Evolutionary conservation across 257 asterid genomes (phyloP).

Genomic region (Sherardia arvensis): DNA sequence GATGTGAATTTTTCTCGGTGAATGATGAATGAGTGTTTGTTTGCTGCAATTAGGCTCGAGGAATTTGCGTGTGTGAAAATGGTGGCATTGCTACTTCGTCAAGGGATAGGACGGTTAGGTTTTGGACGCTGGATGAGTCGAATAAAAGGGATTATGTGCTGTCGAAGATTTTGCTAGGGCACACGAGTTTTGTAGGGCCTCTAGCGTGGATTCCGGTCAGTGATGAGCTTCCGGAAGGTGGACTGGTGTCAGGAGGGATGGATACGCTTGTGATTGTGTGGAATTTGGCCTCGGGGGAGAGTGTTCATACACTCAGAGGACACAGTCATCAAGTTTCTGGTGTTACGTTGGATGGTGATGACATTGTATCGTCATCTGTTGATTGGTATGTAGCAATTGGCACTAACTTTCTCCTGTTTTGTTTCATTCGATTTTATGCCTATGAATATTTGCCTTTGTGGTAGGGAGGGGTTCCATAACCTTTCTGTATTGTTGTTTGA

Average conservation of each 20-base stretch:
- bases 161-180: slow-evolving; percentile 79
- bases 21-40: not conserved
- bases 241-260: slow-evolving; percentile 92
- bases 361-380: slow-evolving; percentile 67
- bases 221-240: slow-evolving; percentile 83
- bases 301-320: slow-evolving; percentile 55
- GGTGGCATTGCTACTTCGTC: slow-evolving; percentile 93
- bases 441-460: not conserved
- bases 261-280: slow-evolving; percentile 78
- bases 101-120: slow-evolving; percentile 75
- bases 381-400: slow-evolving; percentile 52
- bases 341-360: slow-evolving; percentile 66
- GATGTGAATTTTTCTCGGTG: not conserved
- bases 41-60: slow-evolving; percentile 60
- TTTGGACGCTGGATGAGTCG: slow-evolving; percentile 63
- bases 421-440: too few species aligned
- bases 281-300: slow-evolving; percentile 85
- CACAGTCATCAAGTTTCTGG: slow-evolving; percentile 84
- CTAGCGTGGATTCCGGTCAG: slow-evolving; percentile 74
- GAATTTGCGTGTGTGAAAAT: slow-evolving; percentile 73
- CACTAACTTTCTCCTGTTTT: not conserved
- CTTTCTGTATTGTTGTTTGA: not conserved
- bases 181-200: slow-evolving; percentile 96
- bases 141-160: slow-evolving; percentile 40
- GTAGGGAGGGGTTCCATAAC: not conserved